Percentiles rank a stretch among this genome's conserved stretches.
Evolutionary conservation across 306 rosid species (phyloP).

Genomic region (Pterocarpus santalinus): DNA sequence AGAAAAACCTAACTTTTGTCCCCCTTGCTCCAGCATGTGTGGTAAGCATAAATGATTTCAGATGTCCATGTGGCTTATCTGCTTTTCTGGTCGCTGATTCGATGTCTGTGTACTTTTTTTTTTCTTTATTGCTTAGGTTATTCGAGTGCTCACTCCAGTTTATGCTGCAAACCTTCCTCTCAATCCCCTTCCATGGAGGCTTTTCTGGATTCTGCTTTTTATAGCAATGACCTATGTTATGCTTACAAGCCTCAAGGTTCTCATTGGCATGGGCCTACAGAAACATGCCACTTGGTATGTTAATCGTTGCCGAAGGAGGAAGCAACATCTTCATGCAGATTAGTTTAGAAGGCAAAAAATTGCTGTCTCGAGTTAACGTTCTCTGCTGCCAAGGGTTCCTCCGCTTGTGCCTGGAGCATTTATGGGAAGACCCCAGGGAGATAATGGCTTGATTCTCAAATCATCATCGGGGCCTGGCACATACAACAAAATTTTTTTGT

Average conservation of each 20-base stretch:
- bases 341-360: constrained; percentile 45
- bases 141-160: constrained; percentile 94
- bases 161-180: constrained; percentile 80
- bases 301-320: constrained; percentile 78
- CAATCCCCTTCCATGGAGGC: constrained; percentile 80
- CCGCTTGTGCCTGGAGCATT: constrained; percentile 18
- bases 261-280: constrained; percentile 81
- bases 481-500: constrained; percentile 38
- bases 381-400: constrained; percentile 39
- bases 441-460: constrained; percentile 22
- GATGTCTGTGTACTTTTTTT: neutral
- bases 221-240: constrained; percentile 74
- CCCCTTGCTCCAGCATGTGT: constrained; percentile 99
- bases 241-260: constrained; percentile 94
- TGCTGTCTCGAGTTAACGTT: constrained; percentile 15
- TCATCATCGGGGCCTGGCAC: constrained; percentile 27
- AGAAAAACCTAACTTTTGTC: constrained; percentile 89
- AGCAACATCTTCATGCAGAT: constrained; percentile 85
- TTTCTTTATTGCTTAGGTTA: constrained; percentile 65
- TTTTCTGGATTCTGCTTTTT: constrained; percentile 71
- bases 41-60: constrained; percentile 64
- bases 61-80: constrained; percentile 6
- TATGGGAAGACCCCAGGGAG: constrained; percentile 22
- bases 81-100: constrained; percentile 30
- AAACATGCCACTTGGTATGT: constrained; percentile 90